These are phyloP conservation scores for Ilex asprella DNA, from an alignment of 257 asterid genomes.

Conservation along the genomic window DNA sequence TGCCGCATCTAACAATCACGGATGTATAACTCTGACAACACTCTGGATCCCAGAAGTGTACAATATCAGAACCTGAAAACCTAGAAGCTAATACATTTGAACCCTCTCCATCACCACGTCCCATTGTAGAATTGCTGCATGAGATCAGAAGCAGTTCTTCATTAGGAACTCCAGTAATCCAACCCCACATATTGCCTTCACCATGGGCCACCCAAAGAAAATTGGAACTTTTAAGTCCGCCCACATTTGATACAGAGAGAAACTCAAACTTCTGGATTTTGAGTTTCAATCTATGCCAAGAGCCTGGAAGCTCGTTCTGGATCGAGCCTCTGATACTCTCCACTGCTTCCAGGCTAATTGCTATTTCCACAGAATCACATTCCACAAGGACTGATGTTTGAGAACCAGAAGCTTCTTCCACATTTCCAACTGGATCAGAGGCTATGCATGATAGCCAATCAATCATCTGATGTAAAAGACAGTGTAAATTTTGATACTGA, in stretches of 20 bases:
- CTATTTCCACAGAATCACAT: slow-evolving; percentile 50
- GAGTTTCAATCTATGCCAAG: slow-evolving; percentile 70
- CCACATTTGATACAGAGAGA: slow-evolving; percentile 69
- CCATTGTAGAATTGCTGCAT: slow-evolving; percentile 60
- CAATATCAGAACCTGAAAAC: slow-evolving; percentile 64
- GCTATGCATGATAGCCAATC: slow-evolving; percentile 32
- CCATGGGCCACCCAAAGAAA: slow-evolving; percentile 67
- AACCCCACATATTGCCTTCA: slow-evolving; percentile 84
- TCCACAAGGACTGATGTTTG: slow-evolving; percentile 74
- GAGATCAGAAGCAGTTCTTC: slow-evolving; percentile 76
- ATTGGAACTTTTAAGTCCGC: slow-evolving; percentile 58
- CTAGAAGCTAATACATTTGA: slow-evolving; percentile 70
- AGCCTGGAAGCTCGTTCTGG: slow-evolving; percentile 76
- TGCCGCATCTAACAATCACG: slow-evolving; percentile 59
- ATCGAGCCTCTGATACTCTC: slow-evolving; percentile 38
- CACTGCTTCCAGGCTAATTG: slow-evolving; percentile 36
- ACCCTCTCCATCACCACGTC: slow-evolving; percentile 97
- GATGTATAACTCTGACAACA: slow-evolving; percentile 47
- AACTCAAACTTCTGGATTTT: slow-evolving; percentile 60
- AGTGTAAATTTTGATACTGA: slow-evolving; percentile 44
- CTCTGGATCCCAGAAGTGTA: slow-evolving; percentile 60
- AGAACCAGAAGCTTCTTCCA: slow-evolving; percentile 32
- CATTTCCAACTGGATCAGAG: slow-evolving; percentile 32
- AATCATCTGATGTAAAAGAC: slow-evolving; percentile 47
- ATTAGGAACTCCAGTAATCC: slow-evolving; percentile 45